Conservation (phyloP, 257 asterid species). For the Gentiana straminea region DNA sequence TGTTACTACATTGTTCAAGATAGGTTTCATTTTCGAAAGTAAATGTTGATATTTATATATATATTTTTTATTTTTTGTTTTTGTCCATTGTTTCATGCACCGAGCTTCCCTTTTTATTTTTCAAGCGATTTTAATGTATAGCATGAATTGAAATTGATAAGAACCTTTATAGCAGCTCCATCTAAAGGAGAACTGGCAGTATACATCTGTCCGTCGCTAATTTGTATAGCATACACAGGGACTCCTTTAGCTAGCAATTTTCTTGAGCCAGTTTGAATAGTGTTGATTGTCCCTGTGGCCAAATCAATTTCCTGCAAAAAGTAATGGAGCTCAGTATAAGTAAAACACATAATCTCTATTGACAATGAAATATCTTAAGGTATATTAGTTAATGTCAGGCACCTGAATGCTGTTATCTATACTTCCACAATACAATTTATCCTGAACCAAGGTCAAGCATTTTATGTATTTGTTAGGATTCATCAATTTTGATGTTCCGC, state of each 20-base stretch:
- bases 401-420: slow-evolving; percentile 85
- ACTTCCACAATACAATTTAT: slow-evolving; percentile 74
- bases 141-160: background rate
- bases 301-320: slow-evolving; percentile 58
- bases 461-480: slow-evolving; percentile 53
- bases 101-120: background rate
- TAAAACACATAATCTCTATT: background rate
- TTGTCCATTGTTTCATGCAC: no score
- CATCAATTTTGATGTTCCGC: slow-evolving; percentile 44
- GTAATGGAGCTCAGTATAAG: background rate
- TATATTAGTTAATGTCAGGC: background rate
- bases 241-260: slow-evolving; percentile 52
- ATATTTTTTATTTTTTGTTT: no score
- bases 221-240: slow-evolving; percentile 57
- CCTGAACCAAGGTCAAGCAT: slow-evolving; percentile 54
- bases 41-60: background rate
- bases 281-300: slow-evolving; percentile 51
- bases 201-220: slow-evolving; percentile 50
- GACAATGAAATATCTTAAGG: background rate
- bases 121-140: no score
- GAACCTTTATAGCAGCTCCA: slow-evolving; percentile 70
- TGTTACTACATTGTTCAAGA: background rate
- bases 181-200: slow-evolving; percentile 54
- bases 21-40: background rate
- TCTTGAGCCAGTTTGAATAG: slow-evolving; percentile 59